These are phyloP conservation scores for Kurtzmaniella cleridarum DNA, from an alignment of 805 yeast species.

Conservation along the genomic window DNA sequence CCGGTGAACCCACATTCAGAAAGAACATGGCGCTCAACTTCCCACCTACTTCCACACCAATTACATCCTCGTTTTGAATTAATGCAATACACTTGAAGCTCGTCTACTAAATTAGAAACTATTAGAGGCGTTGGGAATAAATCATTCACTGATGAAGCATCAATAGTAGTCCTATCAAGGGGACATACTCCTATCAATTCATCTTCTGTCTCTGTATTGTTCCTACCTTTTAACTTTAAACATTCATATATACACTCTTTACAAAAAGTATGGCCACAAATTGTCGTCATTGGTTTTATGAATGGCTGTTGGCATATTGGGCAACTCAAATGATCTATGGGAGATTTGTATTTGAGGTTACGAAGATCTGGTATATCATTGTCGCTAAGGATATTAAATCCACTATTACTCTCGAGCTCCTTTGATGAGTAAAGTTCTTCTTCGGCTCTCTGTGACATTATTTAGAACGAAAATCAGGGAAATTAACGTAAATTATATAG, in stretches of 20 bases:
- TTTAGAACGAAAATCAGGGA: constrained; percentile 3
- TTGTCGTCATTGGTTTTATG: constrained; percentile 54
- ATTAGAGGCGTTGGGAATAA: constrained; percentile 49
- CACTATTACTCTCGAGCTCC: constrained; percentile 6
- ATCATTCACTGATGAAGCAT: constrained; percentile 24
- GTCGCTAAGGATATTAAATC: constrained; percentile 11
- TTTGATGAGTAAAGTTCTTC: not conserved
- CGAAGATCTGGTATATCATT: constrained; percentile 23
- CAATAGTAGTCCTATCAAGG: constrained; percentile 50
- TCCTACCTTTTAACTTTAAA: constrained; percentile 30
- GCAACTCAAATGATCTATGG: constrained; percentile 36
- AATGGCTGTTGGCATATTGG: constrained; percentile 69
- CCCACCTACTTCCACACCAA: constrained; percentile 57
- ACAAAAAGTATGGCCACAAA: constrained; percentile 69
- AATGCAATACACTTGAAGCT: constrained; percentile 52
- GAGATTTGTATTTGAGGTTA: constrained; percentile 22
- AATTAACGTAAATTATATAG: no score
- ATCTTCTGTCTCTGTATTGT: constrained; percentile 6
- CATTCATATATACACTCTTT: constrained; percentile 46
- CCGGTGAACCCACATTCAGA: constrained; percentile 33
- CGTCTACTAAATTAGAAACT: constrained; percentile 56
- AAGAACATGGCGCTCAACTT: constrained; percentile 44
- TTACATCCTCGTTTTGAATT: constrained; percentile 49
- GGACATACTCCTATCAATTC: constrained; percentile 43
- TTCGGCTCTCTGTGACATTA: constrained; percentile 2